Evolutionary conservation across 2,329 filamentous ascomycete genomes (phyloP).

Genomic region (Penicillium sp.): DNA sequence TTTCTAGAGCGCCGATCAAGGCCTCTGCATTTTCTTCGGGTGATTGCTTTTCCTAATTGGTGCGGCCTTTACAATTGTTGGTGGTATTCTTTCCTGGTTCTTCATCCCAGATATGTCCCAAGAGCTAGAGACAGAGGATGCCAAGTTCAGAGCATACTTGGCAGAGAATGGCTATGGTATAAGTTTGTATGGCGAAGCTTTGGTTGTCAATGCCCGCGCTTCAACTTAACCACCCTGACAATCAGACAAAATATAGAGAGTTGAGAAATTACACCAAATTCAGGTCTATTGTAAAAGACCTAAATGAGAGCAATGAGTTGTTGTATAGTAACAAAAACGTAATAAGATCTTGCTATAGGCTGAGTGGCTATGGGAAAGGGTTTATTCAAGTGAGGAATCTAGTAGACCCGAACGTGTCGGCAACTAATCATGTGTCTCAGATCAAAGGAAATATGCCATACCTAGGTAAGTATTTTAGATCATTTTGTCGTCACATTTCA

Average conservation of each 20-base stretch:
- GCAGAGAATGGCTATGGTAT: slow-evolving; percentile 43
- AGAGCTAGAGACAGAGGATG: slow-evolving; percentile 47
- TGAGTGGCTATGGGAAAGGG: no score
- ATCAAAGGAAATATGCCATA: no score
- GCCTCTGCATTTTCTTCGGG: slow-evolving; percentile 17
- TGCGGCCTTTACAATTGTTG: slow-evolving; percentile 48
- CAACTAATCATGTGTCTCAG: no score
- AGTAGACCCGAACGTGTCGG: no score
- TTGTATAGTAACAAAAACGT: no score
- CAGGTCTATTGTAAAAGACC: background rate
- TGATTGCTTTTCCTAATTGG: slow-evolving; percentile 47
- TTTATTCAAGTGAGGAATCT: no score
- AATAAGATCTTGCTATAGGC: no score
- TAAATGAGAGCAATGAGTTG: background rate
- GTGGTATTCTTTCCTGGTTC: slow-evolving; percentile 45
- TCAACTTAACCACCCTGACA: background rate
- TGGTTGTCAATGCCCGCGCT: background rate
- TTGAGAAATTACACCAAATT: background rate
- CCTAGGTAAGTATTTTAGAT: no score
- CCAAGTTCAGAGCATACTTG: slow-evolving; percentile 46
- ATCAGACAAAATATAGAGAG: background rate
- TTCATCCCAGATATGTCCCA: slow-evolving; percentile 47
- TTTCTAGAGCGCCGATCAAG: slow-evolving; percentile 26
- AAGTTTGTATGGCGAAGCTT: slow-evolving; percentile 12
- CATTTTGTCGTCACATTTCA: no score